Evolutionary conservation across 23 red algal species (phyloP), one percentile per base, ranked within the genome.

Genomic region (Gracilaria gracilis): DNA sequence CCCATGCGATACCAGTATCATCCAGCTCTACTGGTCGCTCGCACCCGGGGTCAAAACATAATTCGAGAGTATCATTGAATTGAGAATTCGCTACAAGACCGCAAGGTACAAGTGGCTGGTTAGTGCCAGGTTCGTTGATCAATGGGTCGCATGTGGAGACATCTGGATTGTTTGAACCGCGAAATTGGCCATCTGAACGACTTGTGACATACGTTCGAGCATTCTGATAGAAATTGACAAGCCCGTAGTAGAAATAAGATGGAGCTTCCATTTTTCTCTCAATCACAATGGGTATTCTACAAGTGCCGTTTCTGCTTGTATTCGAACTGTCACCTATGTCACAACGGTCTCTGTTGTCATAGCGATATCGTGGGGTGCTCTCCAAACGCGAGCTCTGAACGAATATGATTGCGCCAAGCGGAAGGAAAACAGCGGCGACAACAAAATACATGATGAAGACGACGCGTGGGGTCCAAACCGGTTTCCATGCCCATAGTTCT

Each of bases 221-320:
- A 57, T 96, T 96, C n/a, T 96, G 94, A 67, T 88, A 93, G 58
- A 85, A 96, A 69, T 96, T 96, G 81, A 80, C 78, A 35, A 96
- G 62, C 1, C 94, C 87, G 39, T 96, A 96, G 82, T 96, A 96
- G 39, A 96, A 82, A 69, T 92, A 96, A 5, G 82, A 32, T 23
- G 87, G 94, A 4, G 87, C 87, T 42, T 77, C 86, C 42, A 91
- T 51, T 24, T 44, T 51, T 47, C 51, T 62, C 31, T 69, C 77
- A 64, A 96, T 59, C 5, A 42, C 48, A 15, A 96, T 20, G 16
- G 20, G 25, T 13, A 92, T 53, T 16, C 49, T 73, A 64, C 94
- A 96, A 13, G 39, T 92, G 33, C 57, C 74, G 9, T 20, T 40
- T 31, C 40, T 34, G 25, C 42, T 37, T 48, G 16, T 25, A 31